Evolutionary conservation across 306 rosid species (phyloP), one percentile per base, ranked within the genome.

Genomic region (Acmispon strigosus): DNA sequence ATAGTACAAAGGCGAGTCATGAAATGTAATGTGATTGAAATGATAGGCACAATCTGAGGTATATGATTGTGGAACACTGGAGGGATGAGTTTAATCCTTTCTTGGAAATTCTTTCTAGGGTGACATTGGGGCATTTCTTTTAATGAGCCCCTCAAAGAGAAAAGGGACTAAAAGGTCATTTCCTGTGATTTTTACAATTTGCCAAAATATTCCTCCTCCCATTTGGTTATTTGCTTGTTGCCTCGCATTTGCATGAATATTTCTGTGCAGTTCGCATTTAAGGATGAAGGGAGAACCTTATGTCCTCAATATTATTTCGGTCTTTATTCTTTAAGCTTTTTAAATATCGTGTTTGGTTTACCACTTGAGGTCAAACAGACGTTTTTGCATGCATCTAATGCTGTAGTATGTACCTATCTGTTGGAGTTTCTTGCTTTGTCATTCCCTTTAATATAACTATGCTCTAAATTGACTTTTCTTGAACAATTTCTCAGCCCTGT

Each of bases 1-100:
- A 88, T 78, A 88, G 90, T 64, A 55, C 70, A 75, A 63, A 51
- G 78, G 80, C 56, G 62, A 73, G 84, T 71, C 78, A 3, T 45
- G 74, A 70, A 82, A 77, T 75, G 80, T 71, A 77, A 66, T 62
- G 81, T 81, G 83, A 62, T 74, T 72, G 73, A 72, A 72, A 68
- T 63, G 77, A 73, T 66, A 11, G 79, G 79, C 66, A 58, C 57
- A 29, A n/a, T 67, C 37, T 44, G 56, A 19, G 19, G 27, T 55
- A 19, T 79, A 19, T 79, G 77, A 59, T 78, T 58, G 60, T 63
- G 81, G 87, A 60, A 70, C 49, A 52, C 62, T 62, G 62, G 63
- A 77, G 82, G 82, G 85, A 45, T 19, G 64, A 44, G 76, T 73
- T 73, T 67, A 74, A 54, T 78, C 75, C 62, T 77, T 75, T 70